Conservation (phyloP, 768 basidiomycete species). For the Krasilnikovozyma curviuscula region DNA sequence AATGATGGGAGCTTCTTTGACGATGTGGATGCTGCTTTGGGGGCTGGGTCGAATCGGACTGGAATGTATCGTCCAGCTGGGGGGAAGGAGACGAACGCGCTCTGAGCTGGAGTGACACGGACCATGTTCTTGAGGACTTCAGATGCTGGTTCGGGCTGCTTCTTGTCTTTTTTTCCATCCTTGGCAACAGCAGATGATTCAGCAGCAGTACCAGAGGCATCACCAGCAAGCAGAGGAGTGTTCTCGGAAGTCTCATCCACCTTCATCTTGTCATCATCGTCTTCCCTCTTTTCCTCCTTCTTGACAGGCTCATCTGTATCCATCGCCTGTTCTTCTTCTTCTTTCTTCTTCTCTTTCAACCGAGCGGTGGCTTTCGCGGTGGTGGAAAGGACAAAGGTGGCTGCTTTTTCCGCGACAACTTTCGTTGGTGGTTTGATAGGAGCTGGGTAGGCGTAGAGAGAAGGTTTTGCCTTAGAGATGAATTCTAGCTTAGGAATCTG, state of each 20-base stretch:
- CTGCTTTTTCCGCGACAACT: conserved; percentile 77
- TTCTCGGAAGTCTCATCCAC: conserved; percentile 29
- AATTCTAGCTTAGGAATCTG: conserved; percentile 89
- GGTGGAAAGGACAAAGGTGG: conserved; percentile 84
- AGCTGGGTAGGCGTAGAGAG: conserved; percentile 78
- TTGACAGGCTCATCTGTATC: conserved; percentile 46
- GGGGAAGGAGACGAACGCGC: conserved; percentile 68
- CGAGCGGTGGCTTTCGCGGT: conserved; percentile 93
- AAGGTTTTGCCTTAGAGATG: conserved; percentile 71
- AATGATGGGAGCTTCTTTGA: conserved; percentile 2
- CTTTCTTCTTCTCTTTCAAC: conserved; percentile 53
- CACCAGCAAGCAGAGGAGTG: neutral
- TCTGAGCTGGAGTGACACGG: conserved; percentile 74
- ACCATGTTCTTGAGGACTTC: conserved; percentile 72
- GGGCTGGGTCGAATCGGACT: conserved; percentile 53
- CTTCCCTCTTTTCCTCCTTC: conserved; percentile 36
- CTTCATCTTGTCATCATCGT: conserved; percentile 59
- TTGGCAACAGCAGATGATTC: neutral
- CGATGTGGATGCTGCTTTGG: conserved; percentile 14
- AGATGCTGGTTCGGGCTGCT: conserved; percentile 42
- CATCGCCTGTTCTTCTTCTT: conserved; percentile 53
- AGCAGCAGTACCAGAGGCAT: conserved; percentile 13
- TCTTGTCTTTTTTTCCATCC: conserved; percentile 3
- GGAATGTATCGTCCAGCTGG: conserved; percentile 64
- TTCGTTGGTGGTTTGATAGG: conserved; percentile 75